A percentile compares a stretch with the other conserved stretches of the same genome.
phyloP scores from a whole-genome alignment of 2,329 filamentous ascomycete genomes.

The Apiospora kogelbergensis region DNA sequence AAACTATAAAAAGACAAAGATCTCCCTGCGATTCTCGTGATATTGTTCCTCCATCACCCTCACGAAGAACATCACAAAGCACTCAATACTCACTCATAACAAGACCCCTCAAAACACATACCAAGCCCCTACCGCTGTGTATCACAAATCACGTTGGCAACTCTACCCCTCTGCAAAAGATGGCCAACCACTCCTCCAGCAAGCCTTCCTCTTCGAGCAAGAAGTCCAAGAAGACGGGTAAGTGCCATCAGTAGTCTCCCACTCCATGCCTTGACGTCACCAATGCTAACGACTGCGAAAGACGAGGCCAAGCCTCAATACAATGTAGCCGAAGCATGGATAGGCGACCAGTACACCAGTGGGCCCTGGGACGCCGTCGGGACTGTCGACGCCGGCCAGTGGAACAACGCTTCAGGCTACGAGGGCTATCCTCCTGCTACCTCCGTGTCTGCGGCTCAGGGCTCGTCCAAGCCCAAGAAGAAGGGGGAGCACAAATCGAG shows the following conservation, averaged over 20 bases:
- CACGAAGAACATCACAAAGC: neutral
- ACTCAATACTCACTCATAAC: neutral
- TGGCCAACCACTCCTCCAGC: conserved; percentile 3
- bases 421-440: neutral
- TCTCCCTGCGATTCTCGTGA: neutral
- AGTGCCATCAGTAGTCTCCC: neutral
- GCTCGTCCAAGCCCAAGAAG: conserved; percentile 15
- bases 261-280: neutral
- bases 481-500: conserved; percentile 7
- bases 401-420: neutral
- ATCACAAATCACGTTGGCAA: neutral
- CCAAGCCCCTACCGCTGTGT: neutral
- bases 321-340: conserved; percentile 13
- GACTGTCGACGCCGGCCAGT: neutral
- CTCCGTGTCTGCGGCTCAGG: conserved; percentile 15
- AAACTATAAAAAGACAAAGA: neutral
- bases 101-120: neutral
- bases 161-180: neutral
- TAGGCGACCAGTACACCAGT: conserved; percentile 11
- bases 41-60: neutral
- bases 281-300: neutral
- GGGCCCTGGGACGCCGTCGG: conserved; percentile 20
- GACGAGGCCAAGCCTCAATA: neutral
- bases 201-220: neutral
- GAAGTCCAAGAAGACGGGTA: neutral